Percentiles rank a stretch among this genome's conserved stretches.
Evolutionary conservation across 768 basidiomycete species (phyloP).

Genomic region (Pluteus cervinus): DNA sequence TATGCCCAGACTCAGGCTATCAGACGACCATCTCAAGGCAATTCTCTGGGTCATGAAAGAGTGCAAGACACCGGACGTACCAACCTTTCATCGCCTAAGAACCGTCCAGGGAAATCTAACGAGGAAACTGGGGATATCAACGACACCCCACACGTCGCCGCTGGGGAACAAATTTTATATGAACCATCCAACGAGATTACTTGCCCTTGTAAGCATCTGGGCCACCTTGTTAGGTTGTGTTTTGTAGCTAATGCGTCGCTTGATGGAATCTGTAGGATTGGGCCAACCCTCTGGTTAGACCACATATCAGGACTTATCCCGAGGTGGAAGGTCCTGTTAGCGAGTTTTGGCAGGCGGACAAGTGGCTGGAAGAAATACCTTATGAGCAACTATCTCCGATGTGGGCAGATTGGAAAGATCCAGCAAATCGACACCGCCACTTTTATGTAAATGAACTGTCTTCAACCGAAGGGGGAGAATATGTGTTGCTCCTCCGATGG

Average conservation of each 20-base stretch:
- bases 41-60: slow-evolving; percentile 27
- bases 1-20: slow-evolving; percentile 23
- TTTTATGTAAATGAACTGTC: slow-evolving; percentile 21
- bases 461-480: slow-evolving; percentile 8
- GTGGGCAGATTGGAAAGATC: slow-evolving; percentile 19
- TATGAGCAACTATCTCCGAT: slow-evolving; percentile 15
- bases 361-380: slow-evolving; percentile 16
- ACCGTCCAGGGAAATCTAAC: slow-evolving; percentile 16
- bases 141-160: slow-evolving; percentile 13
- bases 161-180: slow-evolving; percentile 24
- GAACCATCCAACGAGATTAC: slow-evolving; percentile 13
- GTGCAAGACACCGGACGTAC: slow-evolving; percentile 22
- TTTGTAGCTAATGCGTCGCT: neutral
- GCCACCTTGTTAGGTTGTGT: neutral
- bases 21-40: slow-evolving; percentile 22
- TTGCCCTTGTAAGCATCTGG: slow-evolving; percentile 12
- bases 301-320: slow-evolving; percentile 18
- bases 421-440: slow-evolving; percentile 9
- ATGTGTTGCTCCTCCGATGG: slow-evolving; percentile 17
- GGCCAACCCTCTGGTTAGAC: slow-evolving; percentile 18
- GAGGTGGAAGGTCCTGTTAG: slow-evolving; percentile 12
- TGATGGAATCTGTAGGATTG: slow-evolving; percentile 15
- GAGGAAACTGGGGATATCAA: slow-evolving; percentile 7
- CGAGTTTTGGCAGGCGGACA: slow-evolving; percentile 22
- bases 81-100: slow-evolving; percentile 18